Conservation (phyloP, 1,284 basidiomycete species). For the Trichosporon sp. region DNA sequence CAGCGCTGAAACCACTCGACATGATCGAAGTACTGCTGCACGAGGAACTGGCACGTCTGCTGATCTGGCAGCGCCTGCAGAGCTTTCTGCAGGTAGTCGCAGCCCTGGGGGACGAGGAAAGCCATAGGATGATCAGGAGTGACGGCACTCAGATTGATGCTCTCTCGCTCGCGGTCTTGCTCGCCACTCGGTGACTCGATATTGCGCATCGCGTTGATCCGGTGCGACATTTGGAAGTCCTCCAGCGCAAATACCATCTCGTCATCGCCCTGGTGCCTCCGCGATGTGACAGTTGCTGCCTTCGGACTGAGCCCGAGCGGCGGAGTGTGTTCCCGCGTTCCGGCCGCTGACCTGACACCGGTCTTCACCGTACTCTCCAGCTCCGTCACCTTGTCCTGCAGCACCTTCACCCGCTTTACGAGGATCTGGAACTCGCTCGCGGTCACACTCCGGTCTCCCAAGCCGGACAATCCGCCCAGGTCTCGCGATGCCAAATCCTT, state of each 20-base stretch:
- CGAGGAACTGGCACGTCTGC: slow-evolving; percentile 12
- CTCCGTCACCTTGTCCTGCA: slow-evolving; percentile 7
- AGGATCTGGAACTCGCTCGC: slow-evolving; percentile 11
- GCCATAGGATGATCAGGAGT: slow-evolving; percentile 11
- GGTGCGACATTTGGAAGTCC: slow-evolving; percentile 18
- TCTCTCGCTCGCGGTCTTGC: background rate
- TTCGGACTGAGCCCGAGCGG: background rate
- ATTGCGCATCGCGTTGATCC: slow-evolving; percentile 22
- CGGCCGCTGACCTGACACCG: background rate
- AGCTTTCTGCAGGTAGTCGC: slow-evolving; percentile 17
- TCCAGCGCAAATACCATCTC: slow-evolving; percentile 22
- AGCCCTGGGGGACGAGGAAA: slow-evolving; percentile 11
- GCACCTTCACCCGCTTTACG: background rate
- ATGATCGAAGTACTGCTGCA: slow-evolving; percentile 19
- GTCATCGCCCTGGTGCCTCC: slow-evolving; percentile 17
- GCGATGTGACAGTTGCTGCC: slow-evolving; percentile 4
- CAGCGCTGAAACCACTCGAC: slow-evolving; percentile 24
- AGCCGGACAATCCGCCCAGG: background rate
- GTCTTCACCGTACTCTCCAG: slow-evolving; percentile 5
- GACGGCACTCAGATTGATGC: background rate
- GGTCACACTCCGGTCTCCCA: slow-evolving; percentile 5
- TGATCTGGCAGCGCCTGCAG: slow-evolving; percentile 14
- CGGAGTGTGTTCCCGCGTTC: background rate
- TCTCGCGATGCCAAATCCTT: slow-evolving; percentile 6
- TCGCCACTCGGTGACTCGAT: slow-evolving; percentile 6